Base-by-base conservation (phyloP, 2,329 filamentous ascomycete genomes). In the Alternaria gansuensis region DNA sequence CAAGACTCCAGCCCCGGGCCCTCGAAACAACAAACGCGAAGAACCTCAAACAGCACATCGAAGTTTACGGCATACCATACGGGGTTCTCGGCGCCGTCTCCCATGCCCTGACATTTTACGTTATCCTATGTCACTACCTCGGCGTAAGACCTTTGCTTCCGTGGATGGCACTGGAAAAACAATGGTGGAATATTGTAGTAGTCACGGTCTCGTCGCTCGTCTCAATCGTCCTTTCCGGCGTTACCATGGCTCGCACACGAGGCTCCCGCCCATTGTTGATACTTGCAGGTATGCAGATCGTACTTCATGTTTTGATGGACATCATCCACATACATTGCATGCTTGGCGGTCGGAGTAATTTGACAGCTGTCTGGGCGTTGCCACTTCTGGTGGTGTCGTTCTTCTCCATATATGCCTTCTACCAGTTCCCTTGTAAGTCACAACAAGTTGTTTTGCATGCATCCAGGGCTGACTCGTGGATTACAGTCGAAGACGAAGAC, bases 271-370 rank as follows among this genome's bases (percentile, higher is more conserved):
- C 54, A 24, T 5, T 57, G 7, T 26, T 57, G 11, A 53, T 53
- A 40, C 50, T 57, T 29, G 54, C 54, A 4, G 54, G 54, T 4
- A 57, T 57, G 54, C 54, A 53, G 9, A 57, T 57, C 14, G 49
- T 53, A 9, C 40, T 57, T 3, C 49, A 34, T 29, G 54, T 36
- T n/a, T 29, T 57, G 40, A 36, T 57, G 10, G 54, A 57, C 17
- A 24, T 46, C 13, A 40, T 57, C 23, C 48, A 52, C 23, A 33
- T 53, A 21, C 49, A 57, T 39, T 31, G 54, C 17, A 13, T 57
- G 50, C 3, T 48, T 21, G 37, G 43, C n/a, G 50, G 49, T 10
- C 44, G 50, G 40, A 39, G 17, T 41, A 34, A 34, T 9, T 23
- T n/a, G 21, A 34, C 40, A 29, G 23, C 23, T 5, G 9, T 39